Percentiles rank a stretch among this genome's conserved stretches.
These are phyloP conservation scores for Corylus heterophylla DNA, from an alignment of 306 rosid genomes.

Conservation along the genomic window DNA sequence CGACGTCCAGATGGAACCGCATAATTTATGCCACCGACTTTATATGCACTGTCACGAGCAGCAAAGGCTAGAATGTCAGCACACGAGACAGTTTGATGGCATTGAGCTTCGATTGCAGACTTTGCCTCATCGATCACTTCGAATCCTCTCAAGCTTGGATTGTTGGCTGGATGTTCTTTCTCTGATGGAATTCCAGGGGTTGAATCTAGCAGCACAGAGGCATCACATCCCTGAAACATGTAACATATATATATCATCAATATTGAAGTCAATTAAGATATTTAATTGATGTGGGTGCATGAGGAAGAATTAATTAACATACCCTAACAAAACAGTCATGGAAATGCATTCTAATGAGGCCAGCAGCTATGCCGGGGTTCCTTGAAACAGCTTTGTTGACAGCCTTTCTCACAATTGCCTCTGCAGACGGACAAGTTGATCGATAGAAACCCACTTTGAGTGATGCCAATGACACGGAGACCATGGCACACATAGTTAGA, in stretches of 20 bases:
- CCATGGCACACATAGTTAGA: background rate
- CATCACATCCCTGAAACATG: conserved; percentile 42
- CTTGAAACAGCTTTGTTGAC: conserved; percentile 29
- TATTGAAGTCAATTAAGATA: no score
- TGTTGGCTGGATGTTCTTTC: conserved; percentile 36
- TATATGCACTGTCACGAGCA: conserved; percentile 36
- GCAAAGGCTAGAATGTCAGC: conserved; percentile 48
- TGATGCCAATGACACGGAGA: conserved; percentile 18
- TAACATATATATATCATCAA: background rate
- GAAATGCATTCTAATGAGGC: conserved; percentile 44
- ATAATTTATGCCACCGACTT: background rate
- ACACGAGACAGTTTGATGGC: conserved; percentile 44
- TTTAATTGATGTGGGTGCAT: no score
- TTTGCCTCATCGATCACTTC: conserved; percentile 45
- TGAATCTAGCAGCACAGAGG: conserved; percentile 36
- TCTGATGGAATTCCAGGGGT: conserved; percentile 30
- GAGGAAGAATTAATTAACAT: background rate
- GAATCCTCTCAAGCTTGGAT: conserved; percentile 40
- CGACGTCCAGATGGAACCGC: conserved; percentile 14
- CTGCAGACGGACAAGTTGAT: conserved; percentile 33
- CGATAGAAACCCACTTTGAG: conserved; percentile 31
- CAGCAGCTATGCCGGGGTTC: conserved; percentile 39
- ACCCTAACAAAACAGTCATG: conserved; percentile 53
- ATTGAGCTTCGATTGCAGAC: conserved; percentile 34
- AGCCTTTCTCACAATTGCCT: conserved; percentile 31